Percentiles rank a stretch among this genome's conserved stretches.
These are phyloP conservation scores for Hippophae tibetana DNA, from an alignment of 306 rosid genomes.

Conservation along the genomic window DNA sequence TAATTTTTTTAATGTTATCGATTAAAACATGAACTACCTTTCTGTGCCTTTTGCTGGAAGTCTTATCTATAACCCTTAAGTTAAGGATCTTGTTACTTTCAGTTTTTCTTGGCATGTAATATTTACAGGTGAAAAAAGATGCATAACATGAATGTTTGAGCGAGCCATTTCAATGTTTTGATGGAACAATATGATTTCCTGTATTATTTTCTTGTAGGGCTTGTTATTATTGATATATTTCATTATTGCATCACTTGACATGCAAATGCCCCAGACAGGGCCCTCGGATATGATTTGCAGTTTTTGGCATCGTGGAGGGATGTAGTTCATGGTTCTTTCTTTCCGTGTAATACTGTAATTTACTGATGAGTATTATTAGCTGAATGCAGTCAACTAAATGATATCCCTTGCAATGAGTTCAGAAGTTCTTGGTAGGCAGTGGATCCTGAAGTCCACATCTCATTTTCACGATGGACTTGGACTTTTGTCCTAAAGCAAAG, in stretches of 20 bases:
- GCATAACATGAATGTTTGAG: background rate
- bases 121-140: background rate
- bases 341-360: background rate
- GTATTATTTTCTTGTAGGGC: background rate
- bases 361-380: constrained; percentile 4
- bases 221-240: background rate
- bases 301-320: background rate
- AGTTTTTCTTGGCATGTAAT: background rate
- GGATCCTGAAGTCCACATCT: too few species aligned
- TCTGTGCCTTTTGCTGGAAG: constrained; percentile 3
- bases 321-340: background rate
- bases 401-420: background rate
- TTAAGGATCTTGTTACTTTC: background rate
- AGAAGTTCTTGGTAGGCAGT: background rate
- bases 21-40: background rate
- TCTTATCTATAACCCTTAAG: constrained; percentile 12
- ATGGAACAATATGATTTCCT: background rate
- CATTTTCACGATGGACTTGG: too few species aligned
- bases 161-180: background rate
- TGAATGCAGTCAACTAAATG: background rate
- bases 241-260: background rate
- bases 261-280: constrained; percentile 4
- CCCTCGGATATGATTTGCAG: background rate
- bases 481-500: too few species aligned
- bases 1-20: background rate